Percentiles rank a stretch among this genome's conserved stretches.
phyloP scores from a whole-genome alignment of 2,329 filamentous ascomycete species.

The Hypoxylon sp. region DNA sequence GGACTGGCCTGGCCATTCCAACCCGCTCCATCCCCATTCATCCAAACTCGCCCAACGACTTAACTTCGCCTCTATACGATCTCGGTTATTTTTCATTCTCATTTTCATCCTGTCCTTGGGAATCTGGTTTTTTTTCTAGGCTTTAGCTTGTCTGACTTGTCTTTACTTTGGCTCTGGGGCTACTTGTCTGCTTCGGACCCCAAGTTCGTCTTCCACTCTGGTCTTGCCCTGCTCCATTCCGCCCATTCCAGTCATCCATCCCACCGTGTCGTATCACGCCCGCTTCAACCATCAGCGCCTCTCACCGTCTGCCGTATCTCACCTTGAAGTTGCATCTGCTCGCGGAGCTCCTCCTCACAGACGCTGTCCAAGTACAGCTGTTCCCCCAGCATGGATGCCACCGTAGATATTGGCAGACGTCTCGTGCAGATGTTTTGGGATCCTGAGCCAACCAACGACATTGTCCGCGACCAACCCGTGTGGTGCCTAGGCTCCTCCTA shows the following conservation, averaged over 20 bases:
- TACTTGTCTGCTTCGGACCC: slow-evolving; percentile 6
- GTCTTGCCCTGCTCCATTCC: neutral
- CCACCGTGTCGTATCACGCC: slow-evolving; percentile 5
- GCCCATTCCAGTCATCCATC: slow-evolving; percentile 8
- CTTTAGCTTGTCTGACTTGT: neutral
- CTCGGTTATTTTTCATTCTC: too few relatives aligned
- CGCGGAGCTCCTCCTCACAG: neutral
- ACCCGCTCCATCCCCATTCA: neutral
- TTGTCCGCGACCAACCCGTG: slow-evolving; percentile 70
- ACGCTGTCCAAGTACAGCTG: neutral
- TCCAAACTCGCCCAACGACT: too few relatives aligned
- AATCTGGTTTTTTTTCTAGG: too few relatives aligned
- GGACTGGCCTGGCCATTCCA: slow-evolving; percentile 13
- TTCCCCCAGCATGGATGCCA: slow-evolving; percentile 47
- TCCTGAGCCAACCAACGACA: slow-evolving; percentile 83
- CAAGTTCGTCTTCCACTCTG: neutral
- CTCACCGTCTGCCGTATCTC: neutral
- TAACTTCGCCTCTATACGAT: too few relatives aligned
- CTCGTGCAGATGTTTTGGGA: slow-evolving; percentile 94
- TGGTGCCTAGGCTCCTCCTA: slow-evolving; percentile 79
- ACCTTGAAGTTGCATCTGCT: neutral
- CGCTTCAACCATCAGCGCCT: neutral
- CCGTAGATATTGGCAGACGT: slow-evolving; percentile 78
- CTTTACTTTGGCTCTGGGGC: neutral
- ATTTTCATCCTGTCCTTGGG: neutral